Base-by-base conservation (phyloP, 2,329 filamentous ascomycete genomes). In the Cordyceps fumosorosea region DNA sequence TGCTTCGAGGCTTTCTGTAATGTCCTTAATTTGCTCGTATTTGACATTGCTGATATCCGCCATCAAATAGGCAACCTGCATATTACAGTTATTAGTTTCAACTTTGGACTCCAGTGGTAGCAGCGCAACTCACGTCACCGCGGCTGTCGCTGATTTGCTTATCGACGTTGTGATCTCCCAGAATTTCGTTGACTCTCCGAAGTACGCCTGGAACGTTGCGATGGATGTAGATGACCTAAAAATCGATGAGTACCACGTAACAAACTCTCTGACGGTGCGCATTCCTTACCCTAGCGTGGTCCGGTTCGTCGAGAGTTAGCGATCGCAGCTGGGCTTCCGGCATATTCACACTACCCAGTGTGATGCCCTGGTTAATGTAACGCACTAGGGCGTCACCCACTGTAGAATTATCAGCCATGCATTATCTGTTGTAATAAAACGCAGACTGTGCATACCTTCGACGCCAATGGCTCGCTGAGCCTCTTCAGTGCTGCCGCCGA, bases 71-170 rank as follows among this genome's bases (percentile, higher is more conserved):
- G 95, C 95, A 67, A 95, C 84, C 82, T 88, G 68, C 16, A 62
- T 6, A 60, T n/a, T 18, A 24, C 2, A 48, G 40, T 22, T 52
- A 62, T 62, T 62, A 67, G 62, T 22, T 29, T 10, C 1, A 14
- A 24, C 24, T 26, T 62, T 32, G 56, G 48, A 51, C 47, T 48
- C 8, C 34, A 5, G 22, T 6, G 26, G 8, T 16, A 16, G 34
- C 51, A 24, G 20, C 6, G 24, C 18, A 29, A 22, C 83, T 66
- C 77, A 90, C 88, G 73, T 98, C 93, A 68, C 92, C 93, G 79
- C 89, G 89, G 77, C 90, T 96, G 75, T 98, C 95, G 56, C 91
- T 95, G 80, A 96, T 98, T 78, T 99, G 95, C 82, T 98, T 98
- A 79, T 97, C 93, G 69, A 99, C 93, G 75, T 99, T 99, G 81